Evolutionary conservation across 106 monocot genomes (phyloP).

Genomic region (Allium fistulosum): DNA sequence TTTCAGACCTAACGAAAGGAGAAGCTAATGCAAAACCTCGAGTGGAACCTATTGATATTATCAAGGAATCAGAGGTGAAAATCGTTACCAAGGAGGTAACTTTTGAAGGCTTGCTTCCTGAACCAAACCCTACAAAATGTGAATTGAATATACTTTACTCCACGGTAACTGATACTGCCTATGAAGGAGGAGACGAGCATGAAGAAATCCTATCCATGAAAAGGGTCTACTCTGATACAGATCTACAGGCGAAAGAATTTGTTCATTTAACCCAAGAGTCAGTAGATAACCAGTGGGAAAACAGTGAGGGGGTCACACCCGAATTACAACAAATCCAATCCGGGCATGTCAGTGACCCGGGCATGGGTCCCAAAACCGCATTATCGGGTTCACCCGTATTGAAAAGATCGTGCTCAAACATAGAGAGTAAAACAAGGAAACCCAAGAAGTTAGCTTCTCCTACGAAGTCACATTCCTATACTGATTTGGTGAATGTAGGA

Average conservation of each 20-base stretch:
- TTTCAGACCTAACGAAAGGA: conserved; percentile 11
- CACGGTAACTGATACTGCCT: conserved; percentile 28
- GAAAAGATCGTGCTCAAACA: conserved; percentile 87
- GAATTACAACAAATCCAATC: conserved; percentile 21
- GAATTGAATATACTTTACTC: no score
- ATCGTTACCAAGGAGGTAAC: conserved; percentile 3
- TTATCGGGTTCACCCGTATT: conserved; percentile 40
- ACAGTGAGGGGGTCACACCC: conserved; percentile 21
- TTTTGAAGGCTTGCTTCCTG: not conserved
- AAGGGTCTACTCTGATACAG: conserved; percentile 53
- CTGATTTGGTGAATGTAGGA: conserved; percentile 31
- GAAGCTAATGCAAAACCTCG: conserved; percentile 9
- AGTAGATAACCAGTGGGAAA: conserved; percentile 20
- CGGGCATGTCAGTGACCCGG: conserved; percentile 65
- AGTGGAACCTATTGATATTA: conserved; percentile 35
- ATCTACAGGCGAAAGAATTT: conserved; percentile 31
- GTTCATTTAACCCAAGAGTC: not conserved
- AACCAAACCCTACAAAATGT: conserved; percentile 8
- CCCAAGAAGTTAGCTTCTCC: conserved; percentile 11
- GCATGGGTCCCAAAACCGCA: conserved; percentile 15
- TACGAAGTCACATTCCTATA: conserved; percentile 36
- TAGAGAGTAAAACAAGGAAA: conserved; percentile 47
- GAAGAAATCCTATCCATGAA: conserved; percentile 52
- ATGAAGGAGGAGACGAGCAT: conserved; percentile 70
- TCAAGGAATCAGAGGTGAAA: conserved; percentile 6